Evolutionary conservation across 257 asterid genomes (phyloP).

Genomic region (Sherardia arvensis): DNA sequence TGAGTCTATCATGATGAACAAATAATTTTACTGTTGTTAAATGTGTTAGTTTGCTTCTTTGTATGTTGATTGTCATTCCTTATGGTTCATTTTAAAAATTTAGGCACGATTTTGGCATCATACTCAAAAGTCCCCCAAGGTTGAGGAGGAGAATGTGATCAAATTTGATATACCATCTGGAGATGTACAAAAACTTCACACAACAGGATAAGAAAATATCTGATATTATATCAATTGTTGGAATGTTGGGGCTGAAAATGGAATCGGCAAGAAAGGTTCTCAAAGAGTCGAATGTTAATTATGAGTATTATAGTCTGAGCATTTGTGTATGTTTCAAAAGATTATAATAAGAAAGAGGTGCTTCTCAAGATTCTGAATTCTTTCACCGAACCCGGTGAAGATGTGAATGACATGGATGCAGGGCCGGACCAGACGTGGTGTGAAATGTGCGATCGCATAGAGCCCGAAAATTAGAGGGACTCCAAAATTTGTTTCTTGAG

Average conservation of each 20-base stretch:
- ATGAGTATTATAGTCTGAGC: slow-evolving; percentile 32
- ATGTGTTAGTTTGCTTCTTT: no score
- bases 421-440: no score
- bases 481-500: no score
- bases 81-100: neutral
- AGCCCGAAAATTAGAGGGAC: no score
- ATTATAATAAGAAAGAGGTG: slow-evolving; percentile 34
- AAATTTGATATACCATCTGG: slow-evolving; percentile 14
- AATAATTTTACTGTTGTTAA: no score
- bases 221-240: slow-evolving; percentile 15
- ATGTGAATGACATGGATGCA: slow-evolving; percentile 22
- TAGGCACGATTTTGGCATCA: neutral
- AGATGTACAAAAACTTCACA: neutral
- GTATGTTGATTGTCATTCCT: no score
- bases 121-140: slow-evolving; percentile 15
- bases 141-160: slow-evolving; percentile 21
- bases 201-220: neutral
- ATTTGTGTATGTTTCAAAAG: slow-evolving; percentile 47
- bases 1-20: no score
- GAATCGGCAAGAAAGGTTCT: slow-evolving; percentile 46
- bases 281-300: slow-evolving; percentile 26
- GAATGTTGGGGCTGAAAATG: slow-evolving; percentile 30
- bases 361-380: slow-evolving; percentile 30
- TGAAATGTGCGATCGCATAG: no score
- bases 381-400: slow-evolving; percentile 17